Evolutionary conservation across 345 rosid species (phyloP), one percentile per base, ranked within the genome.

Genomic region (Draba incana): DNA sequence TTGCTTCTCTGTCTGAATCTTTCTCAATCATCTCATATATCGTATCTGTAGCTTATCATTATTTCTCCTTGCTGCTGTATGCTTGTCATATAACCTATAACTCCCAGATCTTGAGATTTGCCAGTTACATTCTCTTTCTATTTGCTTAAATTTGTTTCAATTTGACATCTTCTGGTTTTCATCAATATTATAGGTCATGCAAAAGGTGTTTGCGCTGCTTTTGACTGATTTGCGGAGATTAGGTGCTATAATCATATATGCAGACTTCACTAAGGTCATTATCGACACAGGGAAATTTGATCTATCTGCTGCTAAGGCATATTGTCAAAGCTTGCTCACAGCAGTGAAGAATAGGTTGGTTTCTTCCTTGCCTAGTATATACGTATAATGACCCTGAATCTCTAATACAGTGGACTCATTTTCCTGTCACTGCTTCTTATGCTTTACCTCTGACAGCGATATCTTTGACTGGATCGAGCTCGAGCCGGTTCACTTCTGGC

Each of bases 191-290:
- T 67, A 92, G 97, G 95, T 88, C 82, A 93, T 90, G 98, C 96
- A 86, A 81, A 93, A 93, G 86, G 85, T 93, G 75, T 93, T 93
- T 80, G 98, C 98, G 12, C 69, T 93, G 77, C 80, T 93, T 62
- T 74, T 93, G 92, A 86, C 92, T 28, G 98, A 90, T 77, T 83
- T 90, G 57, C 96, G 97, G 70, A 93, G 88, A 82, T 82, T 93
- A 64, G 97, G 98, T 73, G 97, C 97, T 69, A 78, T 86, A 13
- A 85, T 93, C 66, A 85, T 93, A 76, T 93, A 82, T 80, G 96
- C 98, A 28, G 87, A 84, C 79, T 93, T 90, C 82, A 84, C 96
- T 33, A 93, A 93, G 80, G 78, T 93, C 55, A 77, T 90, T 35
- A 83, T 93, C 63, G 90, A 90, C 85, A 93, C 98, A 3, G 96